Evolutionary conservation across 352 stramenopile genomes (phyloP).

Genomic region (Globisporangium heterothallicum): DNA sequence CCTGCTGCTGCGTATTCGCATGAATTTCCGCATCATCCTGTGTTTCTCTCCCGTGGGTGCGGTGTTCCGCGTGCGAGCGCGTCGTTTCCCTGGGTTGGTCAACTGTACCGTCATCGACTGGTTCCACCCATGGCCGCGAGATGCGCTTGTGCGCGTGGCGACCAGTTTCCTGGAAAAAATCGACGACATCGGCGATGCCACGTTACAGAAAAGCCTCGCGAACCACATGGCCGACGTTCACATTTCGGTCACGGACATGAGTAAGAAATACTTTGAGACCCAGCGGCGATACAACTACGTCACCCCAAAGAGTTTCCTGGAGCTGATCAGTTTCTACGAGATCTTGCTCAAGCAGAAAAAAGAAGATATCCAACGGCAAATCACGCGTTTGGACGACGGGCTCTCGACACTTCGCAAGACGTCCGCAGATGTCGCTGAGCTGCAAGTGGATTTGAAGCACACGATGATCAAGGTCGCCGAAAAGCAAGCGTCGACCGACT

Average conservation of each 20-base stretch:
- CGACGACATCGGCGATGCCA: slow-evolving; percentile 80
- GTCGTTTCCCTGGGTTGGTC: slow-evolving; percentile 95
- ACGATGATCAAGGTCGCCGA: slow-evolving; percentile 95
- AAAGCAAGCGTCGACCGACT: slow-evolving; percentile 93
- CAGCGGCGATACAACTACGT: slow-evolving; percentile 98
- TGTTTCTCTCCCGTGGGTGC: slow-evolving; percentile 97
- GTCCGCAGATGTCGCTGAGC: slow-evolving; percentile 92
- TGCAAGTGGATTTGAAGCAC: slow-evolving; percentile 94
- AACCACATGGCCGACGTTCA: slow-evolving; percentile 98
- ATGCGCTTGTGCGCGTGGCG: slow-evolving; percentile 96
- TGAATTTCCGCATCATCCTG: slow-evolving; percentile 96
- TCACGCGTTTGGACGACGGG: slow-evolving; percentile 95
- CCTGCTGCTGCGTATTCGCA: slow-evolving; percentile 90
- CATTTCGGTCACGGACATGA: slow-evolving; percentile 95
- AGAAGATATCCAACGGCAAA: slow-evolving; percentile 92
- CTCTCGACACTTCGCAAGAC: slow-evolving; percentile 96
- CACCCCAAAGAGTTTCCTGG: slow-evolving; percentile 97
- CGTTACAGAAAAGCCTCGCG: slow-evolving; percentile 88
- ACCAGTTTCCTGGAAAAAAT: slow-evolving; percentile 94
- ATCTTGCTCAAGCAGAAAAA: slow-evolving; percentile 95
- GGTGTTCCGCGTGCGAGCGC: slow-evolving; percentile 93
- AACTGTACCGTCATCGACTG: slow-evolving; percentile 98
- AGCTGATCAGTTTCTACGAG: slow-evolving; percentile 98
- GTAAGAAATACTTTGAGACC: slow-evolving; percentile 92
- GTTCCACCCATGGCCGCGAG: slow-evolving; percentile 97